Evolutionary conservation across 768 basidiomycete species (phyloP).

Genomic region (Daedalea quercina): DNA sequence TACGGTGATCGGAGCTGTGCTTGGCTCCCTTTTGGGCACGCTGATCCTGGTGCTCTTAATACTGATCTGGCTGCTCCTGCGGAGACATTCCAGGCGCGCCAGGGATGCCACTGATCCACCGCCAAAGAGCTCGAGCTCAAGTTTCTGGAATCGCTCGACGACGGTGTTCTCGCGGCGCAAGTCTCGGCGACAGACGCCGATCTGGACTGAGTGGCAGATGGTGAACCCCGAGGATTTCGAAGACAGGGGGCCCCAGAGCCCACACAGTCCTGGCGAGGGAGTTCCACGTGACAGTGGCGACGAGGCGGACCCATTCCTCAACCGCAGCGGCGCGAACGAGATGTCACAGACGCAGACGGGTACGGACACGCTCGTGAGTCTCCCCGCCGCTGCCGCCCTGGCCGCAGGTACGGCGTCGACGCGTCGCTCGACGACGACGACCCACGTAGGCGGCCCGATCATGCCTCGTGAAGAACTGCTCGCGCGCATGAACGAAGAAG

Average conservation of each 20-base stretch:
- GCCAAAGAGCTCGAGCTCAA: constrained; percentile 17
- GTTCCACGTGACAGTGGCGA: constrained; percentile 66
- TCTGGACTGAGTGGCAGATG: constrained; percentile 28
- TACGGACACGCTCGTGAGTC: constrained; percentile 23
- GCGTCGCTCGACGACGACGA: constrained; percentile 19
- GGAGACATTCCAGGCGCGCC: constrained; percentile 19
- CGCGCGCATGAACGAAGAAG: constrained; percentile 29
- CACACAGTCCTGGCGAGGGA: constrained; percentile 44
- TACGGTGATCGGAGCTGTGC: constrained; percentile 44
- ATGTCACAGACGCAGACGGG: constrained; percentile 19
- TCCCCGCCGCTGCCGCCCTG: constrained; percentile 17
- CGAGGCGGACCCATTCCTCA: constrained; percentile 55
- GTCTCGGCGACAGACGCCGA: constrained; percentile 16
- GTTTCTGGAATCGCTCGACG: constrained; percentile 36
- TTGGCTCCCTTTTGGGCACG: constrained; percentile 54
- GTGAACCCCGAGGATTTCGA: constrained; percentile 18
- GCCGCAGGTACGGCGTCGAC: constrained; percentile 8
- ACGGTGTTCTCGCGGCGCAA: constrained; percentile 13
- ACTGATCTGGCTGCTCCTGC: constrained; percentile 39
- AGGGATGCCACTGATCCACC: constrained; percentile 15
- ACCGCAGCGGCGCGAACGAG: constrained; percentile 15
- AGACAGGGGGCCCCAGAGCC: constrained; percentile 1
- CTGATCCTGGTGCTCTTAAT: constrained; percentile 49
- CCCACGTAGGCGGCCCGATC: constrained; percentile 28
- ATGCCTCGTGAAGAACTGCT: constrained; percentile 29